These are phyloP conservation scores for Sordariomycetes sp. DNA, from an alignment of 2,329 filamentous ascomycete genomes.

Conservation along the genomic window DNA sequence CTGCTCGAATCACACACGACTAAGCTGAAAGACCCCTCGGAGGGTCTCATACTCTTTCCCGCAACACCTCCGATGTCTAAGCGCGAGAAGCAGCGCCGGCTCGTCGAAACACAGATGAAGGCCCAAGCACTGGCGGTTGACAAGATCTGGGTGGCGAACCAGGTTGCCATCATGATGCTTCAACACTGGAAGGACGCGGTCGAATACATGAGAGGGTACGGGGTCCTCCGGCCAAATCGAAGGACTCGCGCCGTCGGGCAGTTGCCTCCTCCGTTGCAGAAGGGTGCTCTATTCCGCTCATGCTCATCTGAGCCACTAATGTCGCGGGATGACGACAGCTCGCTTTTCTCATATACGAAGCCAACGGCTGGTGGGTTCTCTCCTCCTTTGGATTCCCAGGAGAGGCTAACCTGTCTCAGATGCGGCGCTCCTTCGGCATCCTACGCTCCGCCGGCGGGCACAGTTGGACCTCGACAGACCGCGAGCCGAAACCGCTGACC, in stretches of 20 bases:
- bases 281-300: neutral
- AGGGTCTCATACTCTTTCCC: slow-evolving; percentile 29
- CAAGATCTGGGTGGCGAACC: slow-evolving; percentile 47
- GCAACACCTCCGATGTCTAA: slow-evolving; percentile 25
- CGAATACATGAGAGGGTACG: slow-evolving; percentile 42
- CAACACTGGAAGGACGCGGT: slow-evolving; percentile 55
- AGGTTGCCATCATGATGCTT: slow-evolving; percentile 55
- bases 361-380: neutral
- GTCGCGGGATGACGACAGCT: neutral
- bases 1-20: slow-evolving; percentile 39
- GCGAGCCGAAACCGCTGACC: neutral
- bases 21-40: slow-evolving; percentile 21
- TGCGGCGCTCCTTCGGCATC: neutral
- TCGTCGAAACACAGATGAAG: neutral
- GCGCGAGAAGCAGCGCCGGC: neutral
- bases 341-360: neutral
- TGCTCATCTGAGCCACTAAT: neutral
- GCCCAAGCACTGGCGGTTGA: slow-evolving; percentile 27
- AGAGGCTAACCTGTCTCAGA: neutral
- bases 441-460: neutral
- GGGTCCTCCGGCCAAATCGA: neutral
- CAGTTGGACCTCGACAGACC: neutral
- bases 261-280: neutral
- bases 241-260: neutral
- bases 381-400: neutral